Evolutionary conservation across 768 basidiomycete species (phyloP), one percentile per base, ranked within the genome.

Genomic region (Obba rivulosa): DNA sequence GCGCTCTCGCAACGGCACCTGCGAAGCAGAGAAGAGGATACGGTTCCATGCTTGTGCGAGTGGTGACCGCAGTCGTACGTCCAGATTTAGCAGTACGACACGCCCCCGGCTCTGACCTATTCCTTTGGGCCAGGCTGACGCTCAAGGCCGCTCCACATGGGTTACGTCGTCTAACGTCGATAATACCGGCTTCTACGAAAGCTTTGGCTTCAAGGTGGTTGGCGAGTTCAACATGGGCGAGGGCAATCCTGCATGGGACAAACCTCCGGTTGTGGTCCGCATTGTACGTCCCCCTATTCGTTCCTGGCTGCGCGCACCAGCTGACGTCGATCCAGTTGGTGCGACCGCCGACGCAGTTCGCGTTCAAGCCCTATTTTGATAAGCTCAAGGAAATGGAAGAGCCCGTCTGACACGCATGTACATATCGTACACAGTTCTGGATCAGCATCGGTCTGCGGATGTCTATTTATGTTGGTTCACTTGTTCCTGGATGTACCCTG

Each of bases 101-200:
- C 21, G 21, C 7, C 14, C 3, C 4, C 8, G 37, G 13, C 17
- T 9, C 4, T 16, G 22, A 28, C 28, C 16, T 17, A 43, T 14
- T 14, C 10, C 16, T 43, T 42, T 42, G 41, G 8, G 17, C 10
- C 31, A 58, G 57, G 52, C 52, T 1, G 58, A 60, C 25, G 48
- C 43, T 14, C 41, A 43, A 28, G 49, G 52, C 16, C 51, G 46
- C 11, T 41, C 36, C 20, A 48, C 49, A 4, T 57, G 40, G 35
- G 44, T 52, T 2, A 35, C 20, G 10, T 56, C 51, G 20, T 49
- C 47, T 10, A 53, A 56, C 41, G 43, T 49, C 1, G 44, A 52
- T 3, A 59, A 57, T 34, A 43, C 47, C 5, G 39, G 31, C 11
- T 57, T 60, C 43, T 60, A 57, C 43, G 41, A 52, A 31, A 10